phyloP scores from a whole-genome alignment of 345 rosid genomes.

The Ricinus communis region DNA sequence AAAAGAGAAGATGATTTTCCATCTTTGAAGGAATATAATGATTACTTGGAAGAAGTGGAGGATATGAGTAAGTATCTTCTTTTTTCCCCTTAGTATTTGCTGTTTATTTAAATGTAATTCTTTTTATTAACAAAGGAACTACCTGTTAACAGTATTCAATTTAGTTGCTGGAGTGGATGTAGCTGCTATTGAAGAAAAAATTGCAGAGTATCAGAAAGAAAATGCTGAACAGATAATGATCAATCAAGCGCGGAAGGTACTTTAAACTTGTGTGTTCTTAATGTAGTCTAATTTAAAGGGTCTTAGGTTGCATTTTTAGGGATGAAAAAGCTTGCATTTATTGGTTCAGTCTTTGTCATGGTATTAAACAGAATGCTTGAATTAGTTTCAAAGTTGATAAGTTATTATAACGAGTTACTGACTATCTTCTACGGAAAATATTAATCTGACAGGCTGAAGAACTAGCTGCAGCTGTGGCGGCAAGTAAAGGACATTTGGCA shows the following conservation, averaged over 20 bases:
- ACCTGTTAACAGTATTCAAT: slow-evolving; percentile 53
- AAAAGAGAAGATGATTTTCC: slow-evolving; percentile 88
- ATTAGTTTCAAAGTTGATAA: not conserved
- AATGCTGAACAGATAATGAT: slow-evolving; percentile 88
- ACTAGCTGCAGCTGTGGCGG: slow-evolving; percentile 73
- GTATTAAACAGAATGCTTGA: not conserved
- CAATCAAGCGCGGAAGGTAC: slow-evolving; percentile 84
- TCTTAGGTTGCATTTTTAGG: too few relatives aligned
- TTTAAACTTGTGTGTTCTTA: not conserved
- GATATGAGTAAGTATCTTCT: slow-evolving; percentile 69
- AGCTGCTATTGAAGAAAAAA: slow-evolving; percentile 69
- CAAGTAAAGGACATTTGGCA: slow-evolving; percentile 60
- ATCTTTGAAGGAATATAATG: slow-evolving; percentile 75
- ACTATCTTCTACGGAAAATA: slow-evolving; percentile 10
- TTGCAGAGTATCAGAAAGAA: slow-evolving; percentile 66
- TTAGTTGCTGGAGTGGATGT: slow-evolving; percentile 75
- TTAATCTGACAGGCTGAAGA: slow-evolving; percentile 80
- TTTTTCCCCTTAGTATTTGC: too few relatives aligned
- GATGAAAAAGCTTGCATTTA: not conserved
- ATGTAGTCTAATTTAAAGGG: too few relatives aligned
- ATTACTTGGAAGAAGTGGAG: slow-evolving; percentile 95
- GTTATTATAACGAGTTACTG: not conserved
- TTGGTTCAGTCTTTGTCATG: not conserved
- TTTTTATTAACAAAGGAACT: slow-evolving; percentile 3
- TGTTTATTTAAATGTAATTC: not conserved